Evolutionary conservation across 108 stramenopile genomes (phyloP), one percentile per base, ranked within the genome.

Genomic region (Cyclotella choctawhatcheeana): DNA sequence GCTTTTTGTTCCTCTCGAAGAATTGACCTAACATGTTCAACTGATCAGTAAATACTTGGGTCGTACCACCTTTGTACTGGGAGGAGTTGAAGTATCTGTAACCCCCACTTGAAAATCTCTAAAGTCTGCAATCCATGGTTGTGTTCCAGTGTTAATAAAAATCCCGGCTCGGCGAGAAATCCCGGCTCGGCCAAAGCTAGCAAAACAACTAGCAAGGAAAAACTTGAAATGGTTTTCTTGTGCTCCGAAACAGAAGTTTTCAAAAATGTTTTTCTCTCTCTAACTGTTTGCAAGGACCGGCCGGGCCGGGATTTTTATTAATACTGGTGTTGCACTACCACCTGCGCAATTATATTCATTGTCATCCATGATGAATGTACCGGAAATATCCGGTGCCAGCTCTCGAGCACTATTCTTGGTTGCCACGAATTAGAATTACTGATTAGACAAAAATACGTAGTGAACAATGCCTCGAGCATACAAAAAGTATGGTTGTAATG

Each of bases 381-480:
- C 53, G 22, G 17, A 54, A 54, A 27, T 54, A 54, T 5, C 53
- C 53, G 2, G 53, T 54, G 4, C 53, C 53, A 26, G 53, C 53
- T 54, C 53, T 54, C 21, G 53, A 24, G 16, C 53, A 54, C 8
- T 22, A 16, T 27, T 54, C 53, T 8, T 54, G 53, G 27, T 54
- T 54, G 53, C 53, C 53, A 8, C 53, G 24, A 29, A 54, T 27
- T 3, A 54, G 53, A 54, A 54, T 54, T 4, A 54, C 53, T 54
- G 48, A 17, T 50, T n/a, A n/a, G 13, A 50, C 48, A 50, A 50
- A 4, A 13, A 3, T 4, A 50, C 12, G n/a, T 18, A 13, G 6
- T 18, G 13, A 50, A n/a, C 12, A 50, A 50, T 50, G 4, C 4
- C 4, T 7, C 12, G 18, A n/a, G 13, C 4, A 18, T 18, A 4